phyloP scores from a whole-genome alignment of 1,139 yeast genomes.

The Geotrichum fermentans region DNA sequence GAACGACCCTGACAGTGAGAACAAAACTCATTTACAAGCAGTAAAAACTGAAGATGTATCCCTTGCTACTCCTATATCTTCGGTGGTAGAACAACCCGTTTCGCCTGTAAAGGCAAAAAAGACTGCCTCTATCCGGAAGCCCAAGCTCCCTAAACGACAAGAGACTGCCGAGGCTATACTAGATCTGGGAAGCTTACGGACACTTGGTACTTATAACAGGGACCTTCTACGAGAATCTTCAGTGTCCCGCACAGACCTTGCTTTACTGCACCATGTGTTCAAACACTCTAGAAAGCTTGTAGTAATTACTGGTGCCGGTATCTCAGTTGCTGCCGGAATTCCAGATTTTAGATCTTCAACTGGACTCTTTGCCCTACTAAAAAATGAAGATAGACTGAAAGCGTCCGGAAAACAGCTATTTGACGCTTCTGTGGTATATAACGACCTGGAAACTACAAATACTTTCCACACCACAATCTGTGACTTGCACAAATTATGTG shows the following conservation, averaged over 20 bases:
- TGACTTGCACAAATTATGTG: conserved; percentile 54
- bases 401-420: conserved; percentile 69
- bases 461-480: conserved; percentile 72
- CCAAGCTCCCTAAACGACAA: conserved; percentile 28
- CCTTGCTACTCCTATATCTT: conserved; percentile 1
- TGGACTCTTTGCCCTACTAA: conserved; percentile 67
- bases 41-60: not conserved
- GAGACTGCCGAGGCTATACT: conserved; percentile 13
- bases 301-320: conserved; percentile 77
- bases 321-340: conserved; percentile 84
- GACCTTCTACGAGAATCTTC: conserved; percentile 1
- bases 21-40: not conserved
- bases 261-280: conserved; percentile 32
- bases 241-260: conserved; percentile 26
- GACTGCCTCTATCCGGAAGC: conserved; percentile 23
- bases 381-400: conserved; percentile 40
- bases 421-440: conserved; percentile 66
- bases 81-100: not conserved
- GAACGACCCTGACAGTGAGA: not conserved
- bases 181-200: conserved; percentile 11
- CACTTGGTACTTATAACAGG: conserved; percentile 5
- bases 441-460: conserved; percentile 55
- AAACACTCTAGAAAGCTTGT: conserved; percentile 39
- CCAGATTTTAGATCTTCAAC: conserved; percentile 82
- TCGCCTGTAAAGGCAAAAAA: conserved; percentile 10